Base-by-base conservation (phyloP, 192 early-diverging fungal genomes). In the Dimargaris cristalligena region DNA sequence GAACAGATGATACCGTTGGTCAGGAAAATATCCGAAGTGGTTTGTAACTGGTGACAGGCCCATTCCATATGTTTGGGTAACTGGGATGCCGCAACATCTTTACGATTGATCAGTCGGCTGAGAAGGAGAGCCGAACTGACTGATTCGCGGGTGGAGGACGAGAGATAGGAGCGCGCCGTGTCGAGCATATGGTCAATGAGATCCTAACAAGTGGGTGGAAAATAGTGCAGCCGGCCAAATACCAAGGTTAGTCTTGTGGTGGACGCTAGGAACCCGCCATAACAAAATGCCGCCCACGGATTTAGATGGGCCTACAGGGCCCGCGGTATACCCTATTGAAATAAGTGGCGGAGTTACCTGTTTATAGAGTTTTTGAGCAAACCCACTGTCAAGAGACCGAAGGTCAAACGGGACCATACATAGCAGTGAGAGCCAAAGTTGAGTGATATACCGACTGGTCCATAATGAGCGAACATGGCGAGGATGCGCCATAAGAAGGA, bases 341-440 rank as follows among this genome's bases (percentile, higher is more conserved):
- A n/a, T 48, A 55, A 22, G 13, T 26, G 50, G 18, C 20, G 28
- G 11, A 29, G 26, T 32, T 54, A 69, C 44, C 52, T 72, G 66
- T 57, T 61, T 62, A 30, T 60, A 58, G n/a, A 55, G 65, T 1
- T 33, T 51, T 13, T 64, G 65, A 3, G 52, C 47, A 2, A 68
- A 60, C 1, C 78, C 74, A 60, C 89, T 90, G 65, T 95, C 95
- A 23, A 98, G 78, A 18, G 71, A 84, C 58, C 75, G 79, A 14
- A 99, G 72, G 64, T 97, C 92, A 68, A 99, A 99, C 4, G 96
- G 96, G 33, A 94, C 81, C 87, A 94, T 94, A 51, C 80, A 80
- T 65, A 97, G 76, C n/a, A 96, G 77, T 10, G 93, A 94, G 16
- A 97, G 71, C 92, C 94, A 97, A 14, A 99, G 76, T 25, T 94